Base-by-base conservation (phyloP, 371 early-diverging fungal species). In the Gilbertella persicaria region DNA sequence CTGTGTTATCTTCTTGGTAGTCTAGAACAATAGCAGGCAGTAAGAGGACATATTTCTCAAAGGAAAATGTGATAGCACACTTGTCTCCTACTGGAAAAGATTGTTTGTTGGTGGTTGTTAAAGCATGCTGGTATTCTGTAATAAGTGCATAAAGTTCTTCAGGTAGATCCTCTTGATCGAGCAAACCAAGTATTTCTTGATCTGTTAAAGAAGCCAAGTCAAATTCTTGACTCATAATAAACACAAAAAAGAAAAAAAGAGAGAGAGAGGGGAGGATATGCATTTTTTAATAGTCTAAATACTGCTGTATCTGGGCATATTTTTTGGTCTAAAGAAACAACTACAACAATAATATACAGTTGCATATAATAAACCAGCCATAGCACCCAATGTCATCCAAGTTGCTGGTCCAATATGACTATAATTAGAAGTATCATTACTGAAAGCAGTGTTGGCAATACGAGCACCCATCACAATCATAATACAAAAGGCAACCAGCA, bases 351-450 rank as follows among this genome's bases (percentile, higher is more conserved):
- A 67, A 53, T 59, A 67, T 19, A 59, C 45, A 1, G 67, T 62
- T 8, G 67, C 54, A 37, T 62, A 39, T 10, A 62, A 40, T 1
- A 67, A 48, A 30, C 53, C 67, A 10, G 58, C 57, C 57, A 62
- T 62, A 20, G 67, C 62, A 42, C 67, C 67, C 14, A 67, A 40
- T 12, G 67, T 62, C 60, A 62, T 59, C 67, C 67, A 62, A 33
- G 53, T 59, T 0, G 67, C 58, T n/a, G 63, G 60, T 10, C 67
- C 67, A 19, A 49, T 45, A 14, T 25, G 29, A 25, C 45, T 29
- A 10, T 24, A 28, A 45, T 28, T 45, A 16, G 29, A 5, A 26
- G 45, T 24, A 28, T 45, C 28, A 12, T 16, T 28, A 33, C 3
- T 3, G 10, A 42, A 14, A 12, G 55, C 62, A 12, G 46, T 46